Evolutionary conservation across 2,329 filamentous ascomycete species (phyloP).

Genomic region (Pseudocercospora cruenta): DNA sequence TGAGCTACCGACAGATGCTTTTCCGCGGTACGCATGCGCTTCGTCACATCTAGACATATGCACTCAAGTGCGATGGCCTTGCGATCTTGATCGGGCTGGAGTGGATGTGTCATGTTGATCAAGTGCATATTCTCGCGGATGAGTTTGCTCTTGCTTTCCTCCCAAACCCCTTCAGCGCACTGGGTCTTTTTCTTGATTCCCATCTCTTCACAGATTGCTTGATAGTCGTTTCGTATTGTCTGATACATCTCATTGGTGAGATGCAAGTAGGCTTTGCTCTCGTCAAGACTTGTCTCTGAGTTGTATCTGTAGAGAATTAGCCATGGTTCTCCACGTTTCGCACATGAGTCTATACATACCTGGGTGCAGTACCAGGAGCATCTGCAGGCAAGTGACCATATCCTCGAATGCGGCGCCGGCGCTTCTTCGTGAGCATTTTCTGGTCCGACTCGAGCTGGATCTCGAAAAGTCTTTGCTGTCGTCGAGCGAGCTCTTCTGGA

Average conservation of each 20-base stretch:
- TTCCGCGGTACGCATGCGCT: conserved; percentile 70
- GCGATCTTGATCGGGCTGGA: conserved; percentile 61
- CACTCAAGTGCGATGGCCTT: conserved; percentile 74
- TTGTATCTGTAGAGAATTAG: conserved; percentile 56
- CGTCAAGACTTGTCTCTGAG: conserved; percentile 80
- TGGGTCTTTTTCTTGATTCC: conserved; percentile 75
- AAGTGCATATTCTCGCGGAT: conserved; percentile 68
- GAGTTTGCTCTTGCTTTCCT: conserved; percentile 68
- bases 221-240: conserved; percentile 67
- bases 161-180: conserved; percentile 74
- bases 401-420: conserved; percentile 68
- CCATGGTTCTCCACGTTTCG: neutral
- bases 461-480: conserved; percentile 30
- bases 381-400: conserved; percentile 71
- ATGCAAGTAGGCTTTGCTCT: conserved; percentile 70
- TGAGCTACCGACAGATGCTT: conserved; percentile 72
- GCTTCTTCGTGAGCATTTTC: conserved; percentile 65
- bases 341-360: conserved; percentile 37
- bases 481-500: conserved; percentile 28
- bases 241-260: conserved; percentile 68
- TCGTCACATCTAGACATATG: conserved; percentile 80
- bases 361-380: conserved; percentile 64
- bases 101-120: conserved; percentile 59
- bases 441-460: conserved; percentile 58
- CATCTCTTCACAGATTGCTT: conserved; percentile 68